Evolutionary conservation across 441 rosid species (phyloP).

Genomic region (Lepidium campestre): DNA sequence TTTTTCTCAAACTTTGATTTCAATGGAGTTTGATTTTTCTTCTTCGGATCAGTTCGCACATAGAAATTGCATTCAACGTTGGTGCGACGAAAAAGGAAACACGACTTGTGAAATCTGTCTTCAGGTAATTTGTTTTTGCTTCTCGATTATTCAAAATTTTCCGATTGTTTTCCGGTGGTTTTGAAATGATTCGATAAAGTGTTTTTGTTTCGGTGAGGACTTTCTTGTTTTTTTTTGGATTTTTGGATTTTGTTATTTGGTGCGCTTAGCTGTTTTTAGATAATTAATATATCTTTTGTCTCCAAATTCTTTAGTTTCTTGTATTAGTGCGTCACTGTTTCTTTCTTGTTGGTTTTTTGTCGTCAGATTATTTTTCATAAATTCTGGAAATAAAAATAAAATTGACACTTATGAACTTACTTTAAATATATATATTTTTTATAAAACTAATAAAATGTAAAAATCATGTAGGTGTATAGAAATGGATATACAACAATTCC

Average conservation of each 20-base stretch:
- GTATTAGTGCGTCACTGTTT: conserved; percentile 20
- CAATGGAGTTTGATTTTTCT: not conserved
- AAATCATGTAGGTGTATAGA: conserved; percentile 31
- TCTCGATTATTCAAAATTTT: not conserved
- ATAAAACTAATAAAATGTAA: not conserved
- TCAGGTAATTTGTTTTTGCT: conserved; percentile 42
- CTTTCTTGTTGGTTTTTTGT: conserved; percentile 16
- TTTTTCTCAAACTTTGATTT: not conserved
- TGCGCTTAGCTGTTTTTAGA: conserved; percentile 20
- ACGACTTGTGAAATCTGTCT: conserved; percentile 89
- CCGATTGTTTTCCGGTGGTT: not conserved
- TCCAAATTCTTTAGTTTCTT: conserved; percentile 3
- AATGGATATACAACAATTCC: conserved; percentile 61
- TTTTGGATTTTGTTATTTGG: not conserved
- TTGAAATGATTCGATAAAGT: not conserved
- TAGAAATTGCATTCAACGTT: conserved; percentile 91
- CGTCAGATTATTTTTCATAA: no score
- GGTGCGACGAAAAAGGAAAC: conserved; percentile 95
- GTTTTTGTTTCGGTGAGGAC: not conserved
- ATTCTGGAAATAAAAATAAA: no score
- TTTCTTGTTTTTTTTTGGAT: not conserved
- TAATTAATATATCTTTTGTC: not conserved
- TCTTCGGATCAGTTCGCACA: conserved; percentile 67
- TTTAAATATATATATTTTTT: not conserved
- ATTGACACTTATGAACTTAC: not conserved